Conservation (phyloP, 345 rosid species). For the Sonneratia caseolaris region DNA sequence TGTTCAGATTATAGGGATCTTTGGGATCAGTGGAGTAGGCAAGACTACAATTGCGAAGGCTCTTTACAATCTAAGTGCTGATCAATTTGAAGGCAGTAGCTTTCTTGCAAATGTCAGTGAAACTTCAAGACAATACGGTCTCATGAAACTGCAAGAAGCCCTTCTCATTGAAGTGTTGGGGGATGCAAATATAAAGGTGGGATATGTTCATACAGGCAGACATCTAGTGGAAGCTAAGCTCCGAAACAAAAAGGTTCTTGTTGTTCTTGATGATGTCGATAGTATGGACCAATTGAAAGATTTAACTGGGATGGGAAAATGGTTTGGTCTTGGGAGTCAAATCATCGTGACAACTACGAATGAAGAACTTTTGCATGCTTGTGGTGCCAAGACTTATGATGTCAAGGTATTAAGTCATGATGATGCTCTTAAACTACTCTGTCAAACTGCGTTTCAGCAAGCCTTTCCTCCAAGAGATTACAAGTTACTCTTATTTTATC, state of each 20-base stretch:
- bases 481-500: not conserved
- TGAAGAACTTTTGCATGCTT: not conserved
- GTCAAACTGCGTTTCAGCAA: constrained; percentile 11
- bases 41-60: constrained; percentile 21
- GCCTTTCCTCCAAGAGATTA: constrained; percentile 3
- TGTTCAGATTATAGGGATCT: constrained; percentile 4
- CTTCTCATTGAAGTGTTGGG: constrained; percentile 14
- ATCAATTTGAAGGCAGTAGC: constrained; percentile 29
- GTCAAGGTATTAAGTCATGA: not conserved
- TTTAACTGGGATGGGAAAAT: constrained; percentile 6
- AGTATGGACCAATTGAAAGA: not conserved
- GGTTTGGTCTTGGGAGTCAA: constrained; percentile 18
- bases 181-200: not conserved
- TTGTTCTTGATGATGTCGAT: constrained; percentile 26
- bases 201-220: constrained; percentile 6
- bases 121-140: constrained; percentile 10
- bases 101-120: constrained; percentile 32
- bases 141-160: constrained; percentile 11
- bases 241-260: constrained; percentile 5
- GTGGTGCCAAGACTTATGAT: constrained; percentile 6
- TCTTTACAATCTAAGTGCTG: constrained; percentile 12
- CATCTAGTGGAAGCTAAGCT: constrained; percentile 8
- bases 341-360: constrained; percentile 17
- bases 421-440: constrained; percentile 16
- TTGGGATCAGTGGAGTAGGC: constrained; percentile 13